phyloP scores from a whole-genome alignment of 495 filamentous ascomycete species.

The Apodospora peruviana region DNA sequence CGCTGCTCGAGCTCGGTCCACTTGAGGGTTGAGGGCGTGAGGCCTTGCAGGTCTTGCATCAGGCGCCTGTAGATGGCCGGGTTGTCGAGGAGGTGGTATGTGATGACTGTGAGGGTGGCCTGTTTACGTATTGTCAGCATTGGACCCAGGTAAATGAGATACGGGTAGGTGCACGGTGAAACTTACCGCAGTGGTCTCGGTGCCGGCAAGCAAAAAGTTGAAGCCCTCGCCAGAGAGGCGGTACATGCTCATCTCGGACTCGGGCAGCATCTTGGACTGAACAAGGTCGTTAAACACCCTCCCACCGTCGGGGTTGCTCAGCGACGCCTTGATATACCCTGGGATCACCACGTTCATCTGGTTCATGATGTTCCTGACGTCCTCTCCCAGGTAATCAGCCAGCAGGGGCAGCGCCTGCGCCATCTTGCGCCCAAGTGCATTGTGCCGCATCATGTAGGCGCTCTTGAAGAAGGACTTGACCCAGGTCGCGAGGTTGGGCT shows the following conservation, averaged over 20 bases:
- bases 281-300: conserved; percentile 19
- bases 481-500: conserved; percentile 21
- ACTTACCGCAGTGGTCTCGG: conserved; percentile 19
- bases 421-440: conserved; percentile 7
- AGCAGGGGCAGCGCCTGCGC: conserved; percentile 12
- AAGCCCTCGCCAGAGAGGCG: conserved; percentile 26
- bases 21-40: conserved; percentile 13
- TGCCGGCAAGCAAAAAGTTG: conserved; percentile 24
- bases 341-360: conserved; percentile 18
- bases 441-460: conserved; percentile 23
- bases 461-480: conserved; percentile 24
- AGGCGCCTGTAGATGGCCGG: conserved; percentile 22
- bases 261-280: conserved; percentile 10
- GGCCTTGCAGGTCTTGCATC: conserved; percentile 21
- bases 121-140: conserved; percentile 9
- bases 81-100: conserved; percentile 25
- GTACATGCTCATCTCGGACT: conserved; percentile 21
- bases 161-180: too few species aligned
- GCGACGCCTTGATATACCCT: conserved; percentile 10
- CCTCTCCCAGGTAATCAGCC: conserved; percentile 18
- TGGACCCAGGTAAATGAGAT: not conserved
- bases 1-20: conserved; percentile 32
- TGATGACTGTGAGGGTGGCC: conserved; percentile 22
- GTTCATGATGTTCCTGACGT: conserved; percentile 11
- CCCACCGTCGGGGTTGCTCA: conserved; percentile 8